Percentiles rank a stretch among this genome's conserved stretches.
Conservation (phyloP, 2,329 filamentous ascomycete species). For the Allantophomopsis lycopodina region DNA sequence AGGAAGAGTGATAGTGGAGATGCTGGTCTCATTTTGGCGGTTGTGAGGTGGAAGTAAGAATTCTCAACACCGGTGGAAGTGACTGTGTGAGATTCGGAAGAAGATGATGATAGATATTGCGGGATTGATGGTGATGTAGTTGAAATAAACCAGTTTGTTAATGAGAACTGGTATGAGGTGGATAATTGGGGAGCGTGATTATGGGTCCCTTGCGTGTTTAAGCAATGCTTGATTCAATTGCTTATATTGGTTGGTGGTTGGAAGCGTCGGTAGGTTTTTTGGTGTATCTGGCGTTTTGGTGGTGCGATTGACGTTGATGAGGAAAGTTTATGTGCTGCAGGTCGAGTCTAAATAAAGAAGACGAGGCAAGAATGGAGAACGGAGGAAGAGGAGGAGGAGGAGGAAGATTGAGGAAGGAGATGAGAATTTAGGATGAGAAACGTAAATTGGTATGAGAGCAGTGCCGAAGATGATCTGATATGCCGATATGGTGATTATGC, state of each 20-base stretch:
- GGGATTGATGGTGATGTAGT: too few relatives aligned
- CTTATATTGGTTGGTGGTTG: not conserved
- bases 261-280: not conserved
- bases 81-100: not conserved
- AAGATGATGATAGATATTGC: too few relatives aligned
- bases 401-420: too few relatives aligned
- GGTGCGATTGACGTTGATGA: not conserved
- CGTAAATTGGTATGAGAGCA: too few relatives aligned
- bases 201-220: too few relatives aligned
- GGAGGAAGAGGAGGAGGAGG: not conserved
- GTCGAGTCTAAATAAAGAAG: not conserved
- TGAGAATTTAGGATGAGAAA: too few relatives aligned
- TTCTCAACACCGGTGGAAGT: not conserved
- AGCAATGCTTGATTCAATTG: too few relatives aligned
- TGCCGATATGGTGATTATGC: too few relatives aligned
- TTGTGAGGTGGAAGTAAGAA: too few relatives aligned
- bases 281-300: too few relatives aligned
- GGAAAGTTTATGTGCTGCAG: not conserved
- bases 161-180: not conserved
- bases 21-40: not conserved
- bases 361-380: not conserved
- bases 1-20: not conserved
- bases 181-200: too few relatives aligned
- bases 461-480: too few relatives aligned
- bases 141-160: not conserved